These are phyloP conservation scores for Pseudonectria buxi DNA, from an alignment of 2,329 filamentous ascomycete genomes.

Conservation along the genomic window DNA sequence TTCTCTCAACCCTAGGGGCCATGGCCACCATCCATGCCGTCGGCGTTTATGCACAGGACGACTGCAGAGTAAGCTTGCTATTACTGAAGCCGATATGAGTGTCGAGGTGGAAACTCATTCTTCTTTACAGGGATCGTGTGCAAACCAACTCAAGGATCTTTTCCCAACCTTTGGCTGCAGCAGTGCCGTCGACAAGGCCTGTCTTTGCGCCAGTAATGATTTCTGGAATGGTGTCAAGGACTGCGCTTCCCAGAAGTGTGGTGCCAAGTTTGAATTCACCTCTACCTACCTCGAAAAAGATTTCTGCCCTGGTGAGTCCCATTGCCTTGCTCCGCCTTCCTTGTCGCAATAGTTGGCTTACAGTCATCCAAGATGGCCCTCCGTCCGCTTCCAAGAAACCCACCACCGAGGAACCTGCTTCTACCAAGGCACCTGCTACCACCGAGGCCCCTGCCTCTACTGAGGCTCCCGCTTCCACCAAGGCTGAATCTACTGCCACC, in stretches of 20 bases:
- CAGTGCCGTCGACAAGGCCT: slow-evolving; percentile 27
- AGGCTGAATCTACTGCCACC: neutral
- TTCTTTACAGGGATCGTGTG: slow-evolving; percentile 14
- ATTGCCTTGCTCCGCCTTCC: too few species aligned
- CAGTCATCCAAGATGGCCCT: too few species aligned
- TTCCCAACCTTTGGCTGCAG: slow-evolving; percentile 19
- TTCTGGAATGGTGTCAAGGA: slow-evolving; percentile 34
- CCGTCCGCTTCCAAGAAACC: too few species aligned
- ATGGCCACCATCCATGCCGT: slow-evolving; percentile 21
- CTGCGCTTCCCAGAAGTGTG: slow-evolving; percentile 29
- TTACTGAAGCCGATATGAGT: too few species aligned
- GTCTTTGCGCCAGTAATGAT: slow-evolving; percentile 32
- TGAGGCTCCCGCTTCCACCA: neutral
- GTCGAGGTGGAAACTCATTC: neutral
- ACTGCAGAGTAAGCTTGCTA: slow-evolving; percentile 26
- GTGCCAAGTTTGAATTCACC: slow-evolving; percentile 16
- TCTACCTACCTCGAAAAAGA: slow-evolving; percentile 10
- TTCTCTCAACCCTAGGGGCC: slow-evolving; percentile 22
- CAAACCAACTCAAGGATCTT: slow-evolving; percentile 11
- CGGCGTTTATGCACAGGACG: slow-evolving; percentile 18
- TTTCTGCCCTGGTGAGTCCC: slow-evolving; percentile 19
- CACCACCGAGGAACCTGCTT: neutral
- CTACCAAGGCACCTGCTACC: neutral
- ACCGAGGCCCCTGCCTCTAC: neutral
- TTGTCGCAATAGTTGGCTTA: too few species aligned